phyloP scores from a whole-genome alignment of 768 basidiomycete genomes.

The Leccinellum rugosiceps region DNA sequence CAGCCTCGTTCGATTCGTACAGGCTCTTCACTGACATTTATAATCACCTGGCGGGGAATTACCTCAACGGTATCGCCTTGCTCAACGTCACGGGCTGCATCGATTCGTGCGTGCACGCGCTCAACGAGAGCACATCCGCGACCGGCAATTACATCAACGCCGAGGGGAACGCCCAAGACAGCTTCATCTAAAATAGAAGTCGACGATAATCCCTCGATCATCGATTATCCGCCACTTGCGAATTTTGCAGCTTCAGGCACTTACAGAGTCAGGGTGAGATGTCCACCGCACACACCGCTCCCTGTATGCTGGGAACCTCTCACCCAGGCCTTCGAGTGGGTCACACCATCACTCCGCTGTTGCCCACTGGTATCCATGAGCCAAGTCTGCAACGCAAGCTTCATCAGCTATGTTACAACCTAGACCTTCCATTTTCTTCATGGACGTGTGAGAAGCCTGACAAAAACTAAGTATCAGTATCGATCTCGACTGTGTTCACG shows the following conservation, averaged over 20 bases:
- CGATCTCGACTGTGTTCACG: no score
- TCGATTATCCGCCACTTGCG: no score
- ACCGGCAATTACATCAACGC: conserved; percentile 34
- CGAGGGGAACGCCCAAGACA: conserved; percentile 40
- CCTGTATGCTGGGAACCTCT: neutral
- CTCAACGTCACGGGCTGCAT: conserved; percentile 55
- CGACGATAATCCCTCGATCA: no score
- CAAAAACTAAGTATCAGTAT: no score
- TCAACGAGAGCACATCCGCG: conserved; percentile 22
- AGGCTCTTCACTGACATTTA: conserved; percentile 59
- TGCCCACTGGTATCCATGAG: no score
- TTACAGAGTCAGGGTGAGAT: neutral
- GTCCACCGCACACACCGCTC: neutral
- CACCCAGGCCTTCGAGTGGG: neutral
- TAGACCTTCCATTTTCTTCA: no score
- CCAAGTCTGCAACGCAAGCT: no score
- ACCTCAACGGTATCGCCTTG: conserved; percentile 63
- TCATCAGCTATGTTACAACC: no score
- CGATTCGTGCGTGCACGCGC: conserved; percentile 43
- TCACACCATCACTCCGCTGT: no score
- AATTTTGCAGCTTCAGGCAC: neutral
- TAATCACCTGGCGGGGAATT: conserved; percentile 43
- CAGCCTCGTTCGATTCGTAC: conserved; percentile 62
- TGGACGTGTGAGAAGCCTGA: no score
- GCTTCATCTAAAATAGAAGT: no score